Conservation (phyloP, 371 early-diverging fungal genomes). For the Mucor circinelloides region DNA sequence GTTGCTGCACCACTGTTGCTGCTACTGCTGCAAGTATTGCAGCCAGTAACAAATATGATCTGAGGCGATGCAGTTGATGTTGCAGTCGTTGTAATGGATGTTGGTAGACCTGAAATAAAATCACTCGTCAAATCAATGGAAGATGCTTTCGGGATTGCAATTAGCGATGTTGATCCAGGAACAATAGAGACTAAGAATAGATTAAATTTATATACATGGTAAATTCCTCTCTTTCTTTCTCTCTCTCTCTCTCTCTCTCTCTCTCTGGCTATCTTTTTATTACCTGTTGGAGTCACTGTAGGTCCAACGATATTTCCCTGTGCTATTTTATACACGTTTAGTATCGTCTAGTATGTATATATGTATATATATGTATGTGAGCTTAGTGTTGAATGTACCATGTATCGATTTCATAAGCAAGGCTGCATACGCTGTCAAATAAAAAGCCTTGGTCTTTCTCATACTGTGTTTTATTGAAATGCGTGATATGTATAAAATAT, state of each 20-base stretch:
- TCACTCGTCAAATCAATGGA: not conserved
- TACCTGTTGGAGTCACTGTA: not conserved
- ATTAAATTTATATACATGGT: not conserved
- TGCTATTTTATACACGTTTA: not conserved
- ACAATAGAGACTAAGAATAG: constrained; percentile 3
- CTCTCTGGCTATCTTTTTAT: not conserved
- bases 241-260: not conserved
- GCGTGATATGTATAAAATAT: not conserved
- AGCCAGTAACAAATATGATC: not conserved
- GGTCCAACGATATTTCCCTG: not conserved
- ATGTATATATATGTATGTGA: no score
- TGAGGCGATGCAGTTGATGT: not conserved
- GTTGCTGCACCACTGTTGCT: not conserved
- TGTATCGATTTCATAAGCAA: not conserved
- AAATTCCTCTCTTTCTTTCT: not conserved
- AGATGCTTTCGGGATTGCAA: not conserved
- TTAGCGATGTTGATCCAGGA: constrained; percentile 1
- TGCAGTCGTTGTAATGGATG: not conserved
- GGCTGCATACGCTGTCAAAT: not conserved
- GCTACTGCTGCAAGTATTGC: not conserved
- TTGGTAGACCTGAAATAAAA: not conserved
- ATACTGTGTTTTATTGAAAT: not conserved
- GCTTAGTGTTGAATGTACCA: not conserved
- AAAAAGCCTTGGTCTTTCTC: not conserved
- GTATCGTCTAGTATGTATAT: not conserved